These are phyloP conservation scores for Nakazawaea ishiwadae DNA, from an alignment of 805 yeast species.

Conservation along the genomic window DNA sequence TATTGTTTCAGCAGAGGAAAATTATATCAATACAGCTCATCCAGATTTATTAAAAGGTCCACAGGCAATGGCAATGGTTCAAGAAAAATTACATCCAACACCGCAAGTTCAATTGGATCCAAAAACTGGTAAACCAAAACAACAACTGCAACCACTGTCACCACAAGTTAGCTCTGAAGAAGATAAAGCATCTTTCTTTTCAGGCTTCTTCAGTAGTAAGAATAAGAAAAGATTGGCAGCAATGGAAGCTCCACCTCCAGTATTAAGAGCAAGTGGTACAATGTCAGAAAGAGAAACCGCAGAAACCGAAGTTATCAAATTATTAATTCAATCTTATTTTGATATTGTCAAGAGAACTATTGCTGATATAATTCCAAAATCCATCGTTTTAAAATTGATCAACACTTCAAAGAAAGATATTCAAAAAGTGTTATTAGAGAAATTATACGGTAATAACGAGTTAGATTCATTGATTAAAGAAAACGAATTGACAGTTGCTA, in stretches of 20 bases:
- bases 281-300: slow-evolving; percentile 93
- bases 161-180: slow-evolving; percentile 31
- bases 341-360: slow-evolving; percentile 90
- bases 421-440: slow-evolving; percentile 85
- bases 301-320: slow-evolving; percentile 96
- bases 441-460: slow-evolving; percentile 73
- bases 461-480: slow-evolving; percentile 81
- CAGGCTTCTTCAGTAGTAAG: slow-evolving; percentile 89
- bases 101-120: slow-evolving; percentile 81
- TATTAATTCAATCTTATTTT: slow-evolving; percentile 85
- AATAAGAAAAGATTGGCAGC: slow-evolving; percentile 91
- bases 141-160: slow-evolving; percentile 24
- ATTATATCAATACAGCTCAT: slow-evolving; percentile 96
- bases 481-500: slow-evolving; percentile 87
- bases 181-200: slow-evolving; percentile 78
- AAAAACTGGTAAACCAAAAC: slow-evolving; percentile 77
- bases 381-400: slow-evolving; percentile 89
- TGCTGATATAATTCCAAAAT: slow-evolving; percentile 92
- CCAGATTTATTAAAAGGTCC: slow-evolving; percentile 95
- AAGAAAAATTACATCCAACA: slow-evolving; percentile 75
- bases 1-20: slow-evolving; percentile 80
- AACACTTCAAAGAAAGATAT: slow-evolving; percentile 79
- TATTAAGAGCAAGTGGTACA: slow-evolving; percentile 85
- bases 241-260: slow-evolving; percentile 97
- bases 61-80: slow-evolving; percentile 89